phyloP scores from a whole-genome alignment of 768 basidiomycete species.

The Cyathus striatus region DNA sequence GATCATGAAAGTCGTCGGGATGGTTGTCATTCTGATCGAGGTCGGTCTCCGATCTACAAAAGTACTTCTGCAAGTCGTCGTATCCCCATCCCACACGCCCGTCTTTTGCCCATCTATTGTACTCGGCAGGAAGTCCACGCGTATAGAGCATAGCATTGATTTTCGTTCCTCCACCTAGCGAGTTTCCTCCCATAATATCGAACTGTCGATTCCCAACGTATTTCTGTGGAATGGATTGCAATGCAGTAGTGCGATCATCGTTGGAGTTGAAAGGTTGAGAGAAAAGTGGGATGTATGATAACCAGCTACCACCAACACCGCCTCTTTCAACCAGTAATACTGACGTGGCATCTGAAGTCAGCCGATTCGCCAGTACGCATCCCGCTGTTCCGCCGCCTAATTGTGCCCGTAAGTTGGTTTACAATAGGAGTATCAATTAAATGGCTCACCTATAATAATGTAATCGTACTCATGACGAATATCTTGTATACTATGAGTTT shows the following conservation, averaged over 20 bases:
- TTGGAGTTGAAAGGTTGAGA: constrained; percentile 18
- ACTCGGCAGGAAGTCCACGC: constrained; percentile 17
- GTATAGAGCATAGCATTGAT: constrained; percentile 22
- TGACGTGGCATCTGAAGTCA: constrained; percentile 18
- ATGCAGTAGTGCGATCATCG: constrained; percentile 10
- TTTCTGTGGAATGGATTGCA: constrained; percentile 9
- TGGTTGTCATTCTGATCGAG: constrained; percentile 1
- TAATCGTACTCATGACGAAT: constrained; percentile 9
- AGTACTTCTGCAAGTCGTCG: constrained; percentile 15
- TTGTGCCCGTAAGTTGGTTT: neutral
- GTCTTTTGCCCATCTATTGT: constrained; percentile 15
- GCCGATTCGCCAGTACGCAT: constrained; percentile 31
- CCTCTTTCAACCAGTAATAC: constrained; percentile 34
- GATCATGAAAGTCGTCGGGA: constrained; percentile 2
- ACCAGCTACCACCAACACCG: constrained; percentile 19
- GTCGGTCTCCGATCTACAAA: constrained; percentile 15
- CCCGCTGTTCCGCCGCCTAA: constrained; percentile 31
- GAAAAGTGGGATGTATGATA: constrained; percentile 23
- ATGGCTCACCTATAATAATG: constrained; percentile 6
- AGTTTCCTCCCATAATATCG: constrained; percentile 15
- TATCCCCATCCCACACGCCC: constrained; percentile 18
- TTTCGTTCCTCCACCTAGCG: constrained; percentile 18
- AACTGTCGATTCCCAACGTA: constrained; percentile 7
- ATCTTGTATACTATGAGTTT: constrained; percentile 1
- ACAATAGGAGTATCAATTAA: neutral